These are phyloP conservation scores for Plasmodium vinckei DNA, from an alignment of 169 alveolate species.

Conservation along the genomic window DNA sequence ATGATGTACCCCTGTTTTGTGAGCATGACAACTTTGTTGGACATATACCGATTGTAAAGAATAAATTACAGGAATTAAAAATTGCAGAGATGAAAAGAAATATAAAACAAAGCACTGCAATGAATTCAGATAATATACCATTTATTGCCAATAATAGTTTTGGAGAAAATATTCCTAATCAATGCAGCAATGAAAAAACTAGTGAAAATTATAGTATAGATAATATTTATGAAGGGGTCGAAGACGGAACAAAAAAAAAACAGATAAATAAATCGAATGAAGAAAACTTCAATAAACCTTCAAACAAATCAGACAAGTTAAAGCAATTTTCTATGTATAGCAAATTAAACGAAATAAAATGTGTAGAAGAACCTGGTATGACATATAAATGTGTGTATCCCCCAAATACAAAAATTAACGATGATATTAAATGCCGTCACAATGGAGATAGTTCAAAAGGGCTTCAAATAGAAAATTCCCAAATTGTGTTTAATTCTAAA, in stretches of 20 bases:
- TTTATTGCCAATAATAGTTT: too few species aligned
- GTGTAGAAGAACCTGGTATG: slow-evolving; percentile 41
- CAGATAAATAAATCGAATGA: neutral
- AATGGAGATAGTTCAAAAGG: slow-evolving; percentile 19
- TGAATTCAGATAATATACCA: too few species aligned
- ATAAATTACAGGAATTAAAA: neutral
- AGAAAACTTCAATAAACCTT: too few species aligned
- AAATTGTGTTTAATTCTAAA: slow-evolving; percentile 37
- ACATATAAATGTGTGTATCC: slow-evolving; percentile 41
- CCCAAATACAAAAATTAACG: neutral
- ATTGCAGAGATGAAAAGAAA: neutral
- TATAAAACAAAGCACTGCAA: neutral
- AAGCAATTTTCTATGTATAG: neutral
- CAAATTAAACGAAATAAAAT: slow-evolving; percentile 10
- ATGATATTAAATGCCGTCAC: neutral
- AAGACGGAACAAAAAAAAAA: neutral
- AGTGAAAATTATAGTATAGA: neutral
- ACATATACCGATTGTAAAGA: slow-evolving; percentile 3
- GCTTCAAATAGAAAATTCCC: neutral
- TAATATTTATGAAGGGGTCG: neutral
- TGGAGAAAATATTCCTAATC: neutral
- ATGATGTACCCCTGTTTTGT: neutral
- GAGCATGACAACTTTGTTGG: slow-evolving; percentile 39
- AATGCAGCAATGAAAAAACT: neutral
- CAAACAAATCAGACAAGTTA: neutral